Conservation (phyloP, 2,329 filamentous ascomycete genomes). For the Xylariaceae sp. region DNA sequence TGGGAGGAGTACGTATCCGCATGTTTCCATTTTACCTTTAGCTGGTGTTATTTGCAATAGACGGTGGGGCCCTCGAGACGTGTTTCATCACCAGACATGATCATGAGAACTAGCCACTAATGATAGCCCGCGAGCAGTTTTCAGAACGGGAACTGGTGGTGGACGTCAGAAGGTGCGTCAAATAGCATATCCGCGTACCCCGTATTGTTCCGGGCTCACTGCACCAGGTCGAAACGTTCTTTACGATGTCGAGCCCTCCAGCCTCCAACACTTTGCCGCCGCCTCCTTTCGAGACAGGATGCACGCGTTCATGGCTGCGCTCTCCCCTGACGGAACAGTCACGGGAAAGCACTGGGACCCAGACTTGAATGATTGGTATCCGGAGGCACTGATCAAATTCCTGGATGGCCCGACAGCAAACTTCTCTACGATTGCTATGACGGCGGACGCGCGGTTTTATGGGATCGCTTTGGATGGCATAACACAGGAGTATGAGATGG, state of each 20-base stretch:
- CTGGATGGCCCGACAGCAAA: not conserved
- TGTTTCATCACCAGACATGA: too few species aligned
- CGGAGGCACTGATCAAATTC: not conserved
- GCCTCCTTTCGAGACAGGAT: slow-evolving; percentile 2
- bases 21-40: too few species aligned
- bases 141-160: slow-evolving; percentile 8
- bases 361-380: not conserved
- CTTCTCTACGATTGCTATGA: not conserved
- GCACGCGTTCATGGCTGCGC: slow-evolving; percentile 1
- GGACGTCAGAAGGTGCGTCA: slow-evolving; percentile 2
- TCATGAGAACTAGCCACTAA: too few species aligned
- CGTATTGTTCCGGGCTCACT: too few species aligned
- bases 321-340: not conserved
- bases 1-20: slow-evolving; percentile 8
- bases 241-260: not conserved
- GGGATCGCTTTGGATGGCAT: not conserved
- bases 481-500: not conserved
- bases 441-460: not conserved
- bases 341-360: slow-evolving; percentile 1
- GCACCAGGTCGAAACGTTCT: slow-evolving; percentile 4
- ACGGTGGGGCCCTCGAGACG: too few species aligned
- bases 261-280: slow-evolving; percentile 1
- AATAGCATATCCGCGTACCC: not conserved
- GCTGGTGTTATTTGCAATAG: too few species aligned
- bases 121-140: too few species aligned